Percentiles rank a stretch among this genome's conserved stretches.
Conservation (phyloP, 176 grass and related monocot species). For the Oryza meyeriana region DNA sequence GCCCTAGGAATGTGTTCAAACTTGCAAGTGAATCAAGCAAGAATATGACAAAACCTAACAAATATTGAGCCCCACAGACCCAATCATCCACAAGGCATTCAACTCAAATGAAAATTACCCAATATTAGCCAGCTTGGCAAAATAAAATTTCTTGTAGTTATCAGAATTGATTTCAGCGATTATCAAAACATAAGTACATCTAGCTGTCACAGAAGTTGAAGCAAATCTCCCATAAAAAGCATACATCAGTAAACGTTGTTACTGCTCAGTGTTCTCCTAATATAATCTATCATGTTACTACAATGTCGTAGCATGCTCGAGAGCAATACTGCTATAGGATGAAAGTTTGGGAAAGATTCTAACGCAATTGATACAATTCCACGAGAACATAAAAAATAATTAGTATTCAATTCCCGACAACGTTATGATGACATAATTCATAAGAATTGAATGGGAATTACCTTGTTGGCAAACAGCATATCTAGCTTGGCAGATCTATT, state of each 20-base stretch:
- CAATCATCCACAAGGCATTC: slow-evolving; percentile 2
- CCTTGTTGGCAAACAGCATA: slow-evolving; percentile 98
- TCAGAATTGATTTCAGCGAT: neutral
- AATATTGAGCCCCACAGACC: neutral
- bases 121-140: neutral
- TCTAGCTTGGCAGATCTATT: slow-evolving; percentile 91
- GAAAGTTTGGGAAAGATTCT: neutral
- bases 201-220: neutral
- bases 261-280: neutral
- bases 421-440: neutral
- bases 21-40: neutral
- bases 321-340: neutral
- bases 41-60: neutral
- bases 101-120: neutral
- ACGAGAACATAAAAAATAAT: neutral
- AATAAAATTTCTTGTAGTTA: neutral
- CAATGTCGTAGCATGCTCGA: neutral
- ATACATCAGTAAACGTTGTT: neutral
- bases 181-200: slow-evolving; percentile 10
- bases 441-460: slow-evolving; percentile 21
- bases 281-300: neutral
- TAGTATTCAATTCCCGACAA: neutral
- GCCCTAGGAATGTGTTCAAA: neutral
- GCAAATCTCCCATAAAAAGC: neutral
- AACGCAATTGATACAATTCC: neutral